phyloP scores from a whole-genome alignment of 2,329 filamentous ascomycete species.

The Ophiostoma triangulosporum region DNA sequence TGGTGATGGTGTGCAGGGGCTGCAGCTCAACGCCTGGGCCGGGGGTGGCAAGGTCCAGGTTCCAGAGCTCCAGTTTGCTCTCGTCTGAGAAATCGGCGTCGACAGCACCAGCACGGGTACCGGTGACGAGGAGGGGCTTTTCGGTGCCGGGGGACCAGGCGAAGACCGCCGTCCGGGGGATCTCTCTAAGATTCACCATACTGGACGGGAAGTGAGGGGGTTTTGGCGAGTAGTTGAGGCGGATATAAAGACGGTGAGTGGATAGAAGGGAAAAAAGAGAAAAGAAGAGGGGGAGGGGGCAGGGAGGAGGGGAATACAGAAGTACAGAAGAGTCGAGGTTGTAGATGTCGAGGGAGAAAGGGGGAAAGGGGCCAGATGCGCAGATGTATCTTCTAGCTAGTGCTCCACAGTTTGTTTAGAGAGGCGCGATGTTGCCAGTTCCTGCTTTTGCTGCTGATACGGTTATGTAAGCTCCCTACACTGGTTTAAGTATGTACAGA shows the following conservation, averaged over 20 bases:
- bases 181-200: conserved; percentile 96
- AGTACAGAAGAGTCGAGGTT: not conserved
- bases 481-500: too few relatives aligned
- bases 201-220: not conserved
- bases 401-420: conserved; percentile 1
- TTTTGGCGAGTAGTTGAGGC: not conserved
- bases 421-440: not conserved
- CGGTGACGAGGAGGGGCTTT: conserved; percentile 76
- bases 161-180: conserved; percentile 91
- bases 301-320: not conserved
- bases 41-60: conserved; percentile 67
- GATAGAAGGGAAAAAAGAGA: not conserved
- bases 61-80: conserved; percentile 93
- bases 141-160: conserved; percentile 81
- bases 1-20: conserved; percentile 69
- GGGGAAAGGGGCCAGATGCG: not conserved
- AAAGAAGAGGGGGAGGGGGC: not conserved
- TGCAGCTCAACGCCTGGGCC: conserved; percentile 71
- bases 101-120: conserved; percentile 87
- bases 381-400: not conserved
- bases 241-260: not conserved
- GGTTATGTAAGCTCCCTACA: not conserved
- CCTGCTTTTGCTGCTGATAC: not conserved
- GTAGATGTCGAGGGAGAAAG: not conserved
- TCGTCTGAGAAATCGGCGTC: conserved; percentile 97